Conservation (phyloP, 2,329 filamentous ascomycete species). For the Aaosphaeria pasadenensis region DNA sequence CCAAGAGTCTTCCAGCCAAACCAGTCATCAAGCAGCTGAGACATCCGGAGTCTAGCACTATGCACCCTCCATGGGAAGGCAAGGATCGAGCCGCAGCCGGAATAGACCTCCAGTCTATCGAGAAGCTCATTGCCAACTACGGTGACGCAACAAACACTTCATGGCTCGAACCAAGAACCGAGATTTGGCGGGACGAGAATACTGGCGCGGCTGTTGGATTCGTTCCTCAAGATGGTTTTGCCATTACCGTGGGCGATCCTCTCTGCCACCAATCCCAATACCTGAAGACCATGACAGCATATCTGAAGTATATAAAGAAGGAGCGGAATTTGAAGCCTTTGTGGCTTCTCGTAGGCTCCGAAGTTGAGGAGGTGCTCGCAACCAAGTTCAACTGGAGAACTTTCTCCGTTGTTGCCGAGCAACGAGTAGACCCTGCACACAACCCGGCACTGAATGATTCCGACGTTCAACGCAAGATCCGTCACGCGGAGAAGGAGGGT, state of each 20-base stretch:
- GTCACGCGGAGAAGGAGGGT: conserved; percentile 77
- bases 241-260: conserved; percentile 83
- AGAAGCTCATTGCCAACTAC: conserved; percentile 91
- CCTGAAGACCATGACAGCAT: conserved; percentile 67
- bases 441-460: conserved; percentile 65
- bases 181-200: conserved; percentile 76
- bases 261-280: conserved; percentile 80
- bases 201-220: conserved; percentile 86
- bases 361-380: conserved; percentile 76
- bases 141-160: conserved; percentile 92
- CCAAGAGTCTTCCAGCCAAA: conserved; percentile 75
- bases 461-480: conserved; percentile 70
- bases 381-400: conserved; percentile 82
- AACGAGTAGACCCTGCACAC: conserved; percentile 74
- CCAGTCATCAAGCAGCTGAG: conserved; percentile 64
- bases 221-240: conserved; percentile 72
- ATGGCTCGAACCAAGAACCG: conserved; percentile 85
- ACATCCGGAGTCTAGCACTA: conserved; percentile 83
- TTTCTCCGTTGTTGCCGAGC: conserved; percentile 83
- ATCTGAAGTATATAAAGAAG: conserved; percentile 71
- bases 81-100: conserved; percentile 46
- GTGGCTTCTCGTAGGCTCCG: conserved; percentile 83
- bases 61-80: conserved; percentile 63
- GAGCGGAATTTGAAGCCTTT: conserved; percentile 73
- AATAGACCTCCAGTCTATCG: conserved; percentile 66